Evolutionary conservation across 2,329 filamentous ascomycete genomes (phyloP).

Genomic region (Fonsecaea pedrosoi): DNA sequence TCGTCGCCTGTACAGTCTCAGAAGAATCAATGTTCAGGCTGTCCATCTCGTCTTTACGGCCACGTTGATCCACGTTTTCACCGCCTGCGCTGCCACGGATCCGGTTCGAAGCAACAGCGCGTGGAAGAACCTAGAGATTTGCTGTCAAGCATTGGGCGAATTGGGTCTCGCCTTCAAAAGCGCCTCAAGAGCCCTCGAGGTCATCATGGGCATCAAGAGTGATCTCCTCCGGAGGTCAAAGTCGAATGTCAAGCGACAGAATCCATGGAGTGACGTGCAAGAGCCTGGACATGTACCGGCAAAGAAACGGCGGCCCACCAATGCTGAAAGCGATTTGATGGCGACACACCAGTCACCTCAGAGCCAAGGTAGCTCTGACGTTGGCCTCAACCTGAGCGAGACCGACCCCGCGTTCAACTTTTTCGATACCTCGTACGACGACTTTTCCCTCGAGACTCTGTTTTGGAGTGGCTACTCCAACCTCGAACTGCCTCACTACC

Average conservation of each 20-base stretch:
- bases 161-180: conserved; percentile 36
- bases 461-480: conserved; percentile 32
- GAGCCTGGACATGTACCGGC: conserved; percentile 2
- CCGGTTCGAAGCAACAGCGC: conserved; percentile 28
- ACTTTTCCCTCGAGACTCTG: conserved; percentile 31
- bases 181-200: conserved; percentile 34
- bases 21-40: conserved; percentile 36
- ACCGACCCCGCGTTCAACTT: conserved; percentile 24
- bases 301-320: conserved; percentile 23
- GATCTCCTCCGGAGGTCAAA: conserved; percentile 29
- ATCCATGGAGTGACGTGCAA: conserved; percentile 23
- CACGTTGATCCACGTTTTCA: conserved; percentile 37
- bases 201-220: conserved; percentile 38
- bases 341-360: conserved; percentile 11
- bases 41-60: conserved; percentile 39
- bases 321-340: conserved; percentile 15
- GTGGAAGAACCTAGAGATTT: conserved; percentile 34
- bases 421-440: conserved; percentile 30
- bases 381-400: conserved; percentile 18
- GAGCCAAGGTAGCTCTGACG: conserved; percentile 17
- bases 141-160: conserved; percentile 36
- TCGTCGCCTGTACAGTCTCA: conserved; percentile 30
- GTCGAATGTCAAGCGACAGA: conserved; percentile 26
- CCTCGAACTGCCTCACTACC: conserved; percentile 29
- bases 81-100: conserved; percentile 29